Conservation (phyloP, 2,329 filamentous ascomycete genomes). For the Aspergillus clavatus region DNA sequence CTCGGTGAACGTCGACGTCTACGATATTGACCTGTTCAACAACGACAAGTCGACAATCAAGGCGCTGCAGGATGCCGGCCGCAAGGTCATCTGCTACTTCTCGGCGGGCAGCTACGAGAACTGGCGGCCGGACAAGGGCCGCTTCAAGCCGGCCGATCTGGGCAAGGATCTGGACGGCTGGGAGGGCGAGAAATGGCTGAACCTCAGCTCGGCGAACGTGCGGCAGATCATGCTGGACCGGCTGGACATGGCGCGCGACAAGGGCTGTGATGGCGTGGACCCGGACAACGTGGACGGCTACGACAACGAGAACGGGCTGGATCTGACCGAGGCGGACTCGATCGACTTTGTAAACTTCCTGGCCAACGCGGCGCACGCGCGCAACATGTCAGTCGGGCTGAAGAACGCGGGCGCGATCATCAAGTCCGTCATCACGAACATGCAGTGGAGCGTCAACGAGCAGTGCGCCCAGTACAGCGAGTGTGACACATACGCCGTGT, state of each 20-base stretch:
- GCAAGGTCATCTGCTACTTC: constrained; percentile 70
- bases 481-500: constrained; percentile 54
- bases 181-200: constrained; percentile 64
- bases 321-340: constrained; percentile 53
- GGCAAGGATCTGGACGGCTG: constrained; percentile 59
- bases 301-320: constrained; percentile 59
- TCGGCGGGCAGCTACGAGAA: constrained; percentile 65
- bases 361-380: constrained; percentile 48
- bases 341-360: constrained; percentile 59
- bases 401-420: constrained; percentile 66
- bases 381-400: constrained; percentile 59
- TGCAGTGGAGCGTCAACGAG: constrained; percentile 67
- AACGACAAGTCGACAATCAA: constrained; percentile 46
- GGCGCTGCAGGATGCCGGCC: constrained; percentile 47
- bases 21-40: constrained; percentile 59
- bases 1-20: constrained; percentile 51
- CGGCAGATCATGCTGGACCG: constrained; percentile 59
- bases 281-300: constrained; percentile 68
- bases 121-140: constrained; percentile 53
- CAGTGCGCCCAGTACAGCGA: constrained; percentile 60
- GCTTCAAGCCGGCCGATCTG: constrained; percentile 54
- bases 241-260: constrained; percentile 54
- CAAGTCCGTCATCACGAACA: constrained; percentile 43
- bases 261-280: constrained; percentile 65
- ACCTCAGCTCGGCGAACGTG: constrained; percentile 55